Evolutionary conservation across 2,329 filamentous ascomycete genomes (phyloP).

Genomic region (Ascochyta rabiei): DNA sequence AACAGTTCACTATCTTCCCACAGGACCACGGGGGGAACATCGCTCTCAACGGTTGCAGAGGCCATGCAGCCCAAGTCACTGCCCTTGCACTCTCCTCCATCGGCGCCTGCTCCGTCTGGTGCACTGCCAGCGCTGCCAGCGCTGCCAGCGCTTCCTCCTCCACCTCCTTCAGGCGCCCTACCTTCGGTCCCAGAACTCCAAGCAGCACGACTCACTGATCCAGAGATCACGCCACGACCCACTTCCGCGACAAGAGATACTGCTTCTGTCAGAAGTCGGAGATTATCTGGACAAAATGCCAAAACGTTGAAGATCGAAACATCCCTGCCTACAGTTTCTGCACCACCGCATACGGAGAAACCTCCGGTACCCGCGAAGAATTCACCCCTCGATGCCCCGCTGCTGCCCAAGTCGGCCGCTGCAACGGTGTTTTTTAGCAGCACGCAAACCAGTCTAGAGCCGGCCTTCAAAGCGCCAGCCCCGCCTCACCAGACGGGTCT

Average conservation of each 20-base stretch:
- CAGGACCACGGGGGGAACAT: slow-evolving; percentile 69
- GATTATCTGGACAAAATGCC: slow-evolving; percentile 78
- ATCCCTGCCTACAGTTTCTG: slow-evolving; percentile 46
- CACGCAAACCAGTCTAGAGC: slow-evolving; percentile 34
- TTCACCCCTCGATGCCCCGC: slow-evolving; percentile 38
- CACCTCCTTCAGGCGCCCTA: slow-evolving; percentile 31
- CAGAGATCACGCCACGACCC: slow-evolving; percentile 38
- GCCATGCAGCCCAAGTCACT: slow-evolving; percentile 51
- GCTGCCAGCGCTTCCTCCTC: slow-evolving; percentile 35
- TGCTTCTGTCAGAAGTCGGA: slow-evolving; percentile 70
- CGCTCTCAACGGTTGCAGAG: slow-evolving; percentile 76
- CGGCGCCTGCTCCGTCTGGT: slow-evolving; percentile 37
- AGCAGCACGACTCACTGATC: slow-evolving; percentile 28
- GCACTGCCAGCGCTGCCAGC: slow-evolving; percentile 39
- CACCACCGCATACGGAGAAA: slow-evolving; percentile 45
- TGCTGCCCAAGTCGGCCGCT: slow-evolving; percentile 46
- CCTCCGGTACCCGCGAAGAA: slow-evolving; percentile 41
- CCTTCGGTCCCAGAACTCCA: slow-evolving; percentile 42
- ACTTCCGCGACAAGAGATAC: slow-evolving; percentile 33
- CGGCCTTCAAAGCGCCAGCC: slow-evolving; percentile 41
- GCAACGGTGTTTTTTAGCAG: slow-evolving; percentile 38
- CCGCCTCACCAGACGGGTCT: slow-evolving; percentile 34
- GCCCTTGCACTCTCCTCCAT: slow-evolving; percentile 37
- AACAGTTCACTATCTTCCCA: slow-evolving; percentile 79
- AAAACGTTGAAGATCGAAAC: slow-evolving; percentile 93